Conservation (phyloP, 2,329 filamentous ascomycete species). For the Rachicladosporium sp. region DNA sequence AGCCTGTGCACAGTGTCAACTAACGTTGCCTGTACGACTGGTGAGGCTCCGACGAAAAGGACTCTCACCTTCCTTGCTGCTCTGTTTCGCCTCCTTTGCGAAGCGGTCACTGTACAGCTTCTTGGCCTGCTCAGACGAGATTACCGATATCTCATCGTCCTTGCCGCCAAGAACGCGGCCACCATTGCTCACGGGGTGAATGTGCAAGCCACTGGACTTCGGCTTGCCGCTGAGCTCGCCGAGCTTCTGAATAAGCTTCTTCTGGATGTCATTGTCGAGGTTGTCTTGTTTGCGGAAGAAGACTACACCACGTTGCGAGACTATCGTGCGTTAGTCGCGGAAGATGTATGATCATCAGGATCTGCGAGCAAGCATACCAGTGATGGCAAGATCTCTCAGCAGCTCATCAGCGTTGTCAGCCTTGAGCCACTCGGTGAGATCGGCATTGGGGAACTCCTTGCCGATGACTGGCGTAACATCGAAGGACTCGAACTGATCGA, state of each 20-base stretch:
- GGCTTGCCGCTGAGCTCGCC: slow-evolving; percentile 50
- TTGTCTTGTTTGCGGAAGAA: slow-evolving; percentile 55
- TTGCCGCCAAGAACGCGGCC: slow-evolving; percentile 37
- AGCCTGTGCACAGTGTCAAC: slow-evolving; percentile 16
- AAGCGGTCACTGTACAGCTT: slow-evolving; percentile 34
- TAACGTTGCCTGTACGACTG: too few species aligned
- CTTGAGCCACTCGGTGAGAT: slow-evolving; percentile 24
- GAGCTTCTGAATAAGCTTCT: slow-evolving; percentile 48
- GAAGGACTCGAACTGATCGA: slow-evolving; percentile 34
- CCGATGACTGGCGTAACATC: slow-evolving; percentile 42
- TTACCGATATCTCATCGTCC: slow-evolving; percentile 52
- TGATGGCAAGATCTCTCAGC: slow-evolving; percentile 38
- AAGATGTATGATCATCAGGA: slow-evolving; percentile 1
- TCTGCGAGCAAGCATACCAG: slow-evolving; percentile 33
- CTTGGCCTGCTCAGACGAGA: slow-evolving; percentile 45
- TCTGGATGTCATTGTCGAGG: slow-evolving; percentile 49
- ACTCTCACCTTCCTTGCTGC: slow-evolving; percentile 18
- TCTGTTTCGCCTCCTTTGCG: slow-evolving; percentile 26
- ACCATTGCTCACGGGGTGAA: slow-evolving; percentile 48
- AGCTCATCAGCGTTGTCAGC: slow-evolving; percentile 25
- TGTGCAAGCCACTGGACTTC: slow-evolving; percentile 44
- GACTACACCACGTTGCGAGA: slow-evolving; percentile 57
- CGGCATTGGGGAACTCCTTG: slow-evolving; percentile 31
- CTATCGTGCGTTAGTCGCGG: slow-evolving; percentile 25
- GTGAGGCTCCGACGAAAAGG: too few species aligned